Evolutionary conservation across 1,284 basidiomycete genomes (phyloP).

Genomic region (Mycena sp.): DNA sequence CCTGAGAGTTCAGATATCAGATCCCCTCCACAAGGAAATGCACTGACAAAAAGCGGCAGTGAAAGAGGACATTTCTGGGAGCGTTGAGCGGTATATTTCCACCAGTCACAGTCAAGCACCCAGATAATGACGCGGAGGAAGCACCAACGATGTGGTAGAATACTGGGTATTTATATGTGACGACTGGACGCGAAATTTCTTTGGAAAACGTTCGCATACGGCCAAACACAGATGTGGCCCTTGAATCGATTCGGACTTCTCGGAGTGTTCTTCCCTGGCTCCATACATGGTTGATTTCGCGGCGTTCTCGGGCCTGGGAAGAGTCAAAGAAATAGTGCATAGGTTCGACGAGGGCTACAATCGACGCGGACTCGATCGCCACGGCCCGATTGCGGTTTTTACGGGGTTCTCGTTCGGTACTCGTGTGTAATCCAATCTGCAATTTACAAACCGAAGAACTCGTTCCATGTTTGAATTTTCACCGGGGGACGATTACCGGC

Average conservation of each 20-base stretch:
- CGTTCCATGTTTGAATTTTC: too few relatives aligned
- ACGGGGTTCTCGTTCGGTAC: neutral
- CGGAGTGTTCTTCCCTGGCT: too few relatives aligned
- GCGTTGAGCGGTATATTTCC: neutral
- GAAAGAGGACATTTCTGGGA: conserved; percentile 1
- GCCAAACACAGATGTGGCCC: too few relatives aligned
- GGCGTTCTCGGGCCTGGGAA: too few relatives aligned
- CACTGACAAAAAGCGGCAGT: neutral
- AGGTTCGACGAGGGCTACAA: neutral
- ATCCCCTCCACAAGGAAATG: neutral
- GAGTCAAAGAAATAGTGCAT: neutral
- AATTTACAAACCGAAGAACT: conserved; percentile 10
- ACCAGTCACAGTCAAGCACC: neutral
- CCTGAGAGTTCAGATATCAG: conserved; percentile 3
- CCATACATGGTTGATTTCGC: too few relatives aligned
- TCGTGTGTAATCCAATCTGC: neutral
- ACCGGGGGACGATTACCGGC: too few relatives aligned
- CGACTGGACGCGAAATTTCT: neutral
- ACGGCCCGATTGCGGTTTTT: conserved; percentile 2
- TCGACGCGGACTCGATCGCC: neutral
- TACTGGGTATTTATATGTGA: too few relatives aligned
- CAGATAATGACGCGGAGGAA: too few relatives aligned
- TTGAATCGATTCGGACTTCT: neutral
- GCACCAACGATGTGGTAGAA: too few relatives aligned
- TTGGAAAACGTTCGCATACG: too few relatives aligned